Percentiles rank a stretch among this genome's conserved stretches.
Evolutionary conservation across 768 basidiomycete genomes (phyloP).

Genomic region (Calvatia gigantea): DNA sequence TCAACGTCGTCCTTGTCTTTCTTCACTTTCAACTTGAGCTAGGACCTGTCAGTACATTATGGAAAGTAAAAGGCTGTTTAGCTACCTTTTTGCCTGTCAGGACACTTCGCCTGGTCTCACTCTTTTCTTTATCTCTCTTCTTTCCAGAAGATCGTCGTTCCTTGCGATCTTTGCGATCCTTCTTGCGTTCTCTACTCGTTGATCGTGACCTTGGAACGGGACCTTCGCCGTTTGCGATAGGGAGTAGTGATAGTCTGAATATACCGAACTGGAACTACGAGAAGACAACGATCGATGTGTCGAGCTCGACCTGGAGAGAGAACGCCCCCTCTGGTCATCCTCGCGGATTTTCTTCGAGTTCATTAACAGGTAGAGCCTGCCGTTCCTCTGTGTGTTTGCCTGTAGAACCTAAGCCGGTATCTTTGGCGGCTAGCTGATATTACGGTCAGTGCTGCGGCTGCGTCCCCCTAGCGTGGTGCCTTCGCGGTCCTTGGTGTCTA

Average conservation of each 20-base stretch:
- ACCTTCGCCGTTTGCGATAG: conserved; percentile 14
- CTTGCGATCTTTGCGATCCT: conserved; percentile 17
- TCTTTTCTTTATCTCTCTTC: conserved; percentile 28
- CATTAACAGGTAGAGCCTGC: background rate
- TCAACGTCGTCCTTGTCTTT: conserved; percentile 55
- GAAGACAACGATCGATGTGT: conserved; percentile 3
- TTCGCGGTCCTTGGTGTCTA: background rate
- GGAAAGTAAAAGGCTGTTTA: background rate
- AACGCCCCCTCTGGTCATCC: conserved; percentile 1
- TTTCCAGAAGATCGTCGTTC: conserved; percentile 25
- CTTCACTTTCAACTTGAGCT: conserved; percentile 66
- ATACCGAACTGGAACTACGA: background rate
- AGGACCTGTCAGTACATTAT: background rate
- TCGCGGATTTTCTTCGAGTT: background rate
- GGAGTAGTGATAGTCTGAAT: conserved; percentile 5
- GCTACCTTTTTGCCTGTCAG: conserved; percentile 60
- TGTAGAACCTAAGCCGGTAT: no score
- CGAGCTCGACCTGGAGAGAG: conserved; percentile 13
- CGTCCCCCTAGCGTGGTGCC: background rate
- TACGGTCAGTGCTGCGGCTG: background rate
- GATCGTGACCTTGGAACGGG: conserved; percentile 13
- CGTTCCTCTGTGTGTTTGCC: background rate
- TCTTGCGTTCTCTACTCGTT: background rate
- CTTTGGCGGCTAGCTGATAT: no score
- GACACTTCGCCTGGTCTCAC: conserved; percentile 47